Percentiles rank a stretch among this genome's conserved stretches.
phyloP scores from a whole-genome alignment of 1,139 yeast genomes.

The Trichomonascaceae sp. region DNA sequence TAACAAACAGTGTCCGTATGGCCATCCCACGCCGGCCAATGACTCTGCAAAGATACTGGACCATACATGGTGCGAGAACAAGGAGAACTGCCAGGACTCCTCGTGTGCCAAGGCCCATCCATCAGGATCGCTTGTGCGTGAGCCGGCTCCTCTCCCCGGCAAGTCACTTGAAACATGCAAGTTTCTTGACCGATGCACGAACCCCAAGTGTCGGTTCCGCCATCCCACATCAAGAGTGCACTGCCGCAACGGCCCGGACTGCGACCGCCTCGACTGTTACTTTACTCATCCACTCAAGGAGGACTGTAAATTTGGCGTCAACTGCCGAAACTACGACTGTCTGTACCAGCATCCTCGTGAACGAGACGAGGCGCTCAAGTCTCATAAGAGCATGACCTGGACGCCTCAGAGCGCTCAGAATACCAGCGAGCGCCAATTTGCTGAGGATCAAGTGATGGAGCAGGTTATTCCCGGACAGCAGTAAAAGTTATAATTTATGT shows the following conservation, averaged over 20 bases:
- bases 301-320: constrained; percentile 65
- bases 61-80: constrained; percentile 66
- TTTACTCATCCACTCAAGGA: constrained; percentile 72
- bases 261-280: constrained; percentile 68
- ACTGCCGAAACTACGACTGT: constrained; percentile 60
- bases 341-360: constrained; percentile 53
- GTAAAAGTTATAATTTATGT: not conserved
- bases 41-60: constrained; percentile 54
- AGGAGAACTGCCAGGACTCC: constrained; percentile 47
- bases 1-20: constrained; percentile 71
- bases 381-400: constrained; percentile 26
- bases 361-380: constrained; percentile 27
- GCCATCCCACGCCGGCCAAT: constrained; percentile 84
- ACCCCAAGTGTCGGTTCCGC: constrained; percentile 65
- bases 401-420: constrained; percentile 17
- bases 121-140: constrained; percentile 36
- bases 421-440: constrained; percentile 53
- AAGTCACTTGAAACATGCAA: constrained; percentile 59
- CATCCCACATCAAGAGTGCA: constrained; percentile 63
- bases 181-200: constrained; percentile 63
- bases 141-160: constrained; percentile 16
- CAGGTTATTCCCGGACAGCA: constrained; percentile 32
- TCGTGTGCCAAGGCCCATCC: constrained; percentile 69
- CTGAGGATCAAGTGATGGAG: constrained; percentile 67
- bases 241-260: constrained; percentile 70